Percentiles rank a stretch among this genome's conserved stretches.
Evolutionary conservation across 1,284 basidiomycete species (phyloP).

Genomic region (Pseudozyma flocculosa): DNA sequence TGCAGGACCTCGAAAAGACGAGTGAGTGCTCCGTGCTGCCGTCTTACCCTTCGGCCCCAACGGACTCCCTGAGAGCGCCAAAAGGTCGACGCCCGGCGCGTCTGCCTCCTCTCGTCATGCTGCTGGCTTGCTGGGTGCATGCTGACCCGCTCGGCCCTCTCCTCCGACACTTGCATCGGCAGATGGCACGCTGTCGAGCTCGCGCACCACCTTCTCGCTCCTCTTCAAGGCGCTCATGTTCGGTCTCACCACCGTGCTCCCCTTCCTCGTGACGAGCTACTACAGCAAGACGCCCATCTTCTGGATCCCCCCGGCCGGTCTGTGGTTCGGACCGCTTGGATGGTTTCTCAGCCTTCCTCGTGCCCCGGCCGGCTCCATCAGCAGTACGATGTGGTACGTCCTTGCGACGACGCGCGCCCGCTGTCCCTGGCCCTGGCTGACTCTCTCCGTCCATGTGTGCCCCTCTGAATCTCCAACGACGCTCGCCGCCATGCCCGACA

Average conservation of each 20-base stretch:
- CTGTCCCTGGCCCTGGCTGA: neutral
- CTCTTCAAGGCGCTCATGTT: slow-evolving; percentile 48
- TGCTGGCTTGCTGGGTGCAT: too few species aligned
- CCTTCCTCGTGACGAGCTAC: slow-evolving; percentile 52
- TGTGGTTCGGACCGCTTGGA: slow-evolving; percentile 49
- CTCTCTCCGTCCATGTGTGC: too few species aligned
- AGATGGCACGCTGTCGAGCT: slow-evolving; percentile 27
- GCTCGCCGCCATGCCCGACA: too few species aligned
- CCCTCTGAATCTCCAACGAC: too few species aligned
- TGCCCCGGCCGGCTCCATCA: slow-evolving; percentile 40
- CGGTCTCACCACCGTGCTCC: slow-evolving; percentile 44
- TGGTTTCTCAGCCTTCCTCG: slow-evolving; percentile 42
- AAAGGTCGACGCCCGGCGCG: too few species aligned
- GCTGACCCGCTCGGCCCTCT: too few species aligned
- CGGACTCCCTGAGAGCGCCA: too few species aligned
- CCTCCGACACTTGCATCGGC: too few species aligned
- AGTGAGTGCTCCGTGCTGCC: slow-evolving; percentile 58
- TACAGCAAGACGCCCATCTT: slow-evolving; percentile 54
- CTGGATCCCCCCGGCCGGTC: slow-evolving; percentile 47
- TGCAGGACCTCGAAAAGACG: slow-evolving; percentile 88
- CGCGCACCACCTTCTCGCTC: slow-evolving; percentile 34
- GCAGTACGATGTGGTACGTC: slow-evolving; percentile 23
- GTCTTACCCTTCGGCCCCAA: neutral
- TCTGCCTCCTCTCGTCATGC: too few species aligned
- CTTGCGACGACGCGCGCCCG: neutral